Evolutionary conservation across 257 asterid species (phyloP).

Genomic region (Plantago elongata): DNA sequence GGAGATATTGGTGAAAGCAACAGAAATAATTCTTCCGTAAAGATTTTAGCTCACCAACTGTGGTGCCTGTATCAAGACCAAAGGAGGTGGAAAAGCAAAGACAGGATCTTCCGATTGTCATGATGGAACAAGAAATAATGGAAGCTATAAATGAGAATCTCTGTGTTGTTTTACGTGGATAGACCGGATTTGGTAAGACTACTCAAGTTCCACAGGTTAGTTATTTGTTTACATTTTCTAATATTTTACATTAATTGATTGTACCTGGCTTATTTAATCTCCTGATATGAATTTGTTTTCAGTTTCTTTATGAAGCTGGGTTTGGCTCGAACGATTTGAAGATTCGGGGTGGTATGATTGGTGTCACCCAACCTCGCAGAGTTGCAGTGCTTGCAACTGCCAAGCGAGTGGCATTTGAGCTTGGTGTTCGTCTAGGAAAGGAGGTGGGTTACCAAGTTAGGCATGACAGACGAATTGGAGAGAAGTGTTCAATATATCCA

Average conservation of each 20-base stretch:
- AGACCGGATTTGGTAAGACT: conserved; percentile 96
- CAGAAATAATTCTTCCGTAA: conserved; percentile 21
- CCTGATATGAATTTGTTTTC: conserved; percentile 23
- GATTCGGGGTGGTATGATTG: conserved; percentile 68
- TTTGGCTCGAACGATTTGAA: conserved; percentile 49
- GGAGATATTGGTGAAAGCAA: conserved; percentile 22
- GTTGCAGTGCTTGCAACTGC: conserved; percentile 98
- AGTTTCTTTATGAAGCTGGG: conserved; percentile 96
- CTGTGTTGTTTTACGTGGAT: conserved; percentile 86
- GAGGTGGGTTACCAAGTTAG: conserved; percentile 97
- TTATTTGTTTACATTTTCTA: conserved; percentile 7
- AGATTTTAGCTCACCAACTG: conserved; percentile 46
- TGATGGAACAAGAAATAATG: conserved; percentile 99
- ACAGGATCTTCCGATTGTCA: conserved; percentile 75
- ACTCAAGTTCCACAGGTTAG: conserved; percentile 99
- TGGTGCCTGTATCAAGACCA: conserved; percentile 73
- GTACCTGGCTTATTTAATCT: conserved; percentile 5
- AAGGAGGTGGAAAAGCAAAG: conserved; percentile 69
- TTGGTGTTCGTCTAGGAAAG: conserved; percentile 76
- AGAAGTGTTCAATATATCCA: conserved; percentile 74
- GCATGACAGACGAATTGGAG: conserved; percentile 85
- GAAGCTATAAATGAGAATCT: conserved; percentile 70
- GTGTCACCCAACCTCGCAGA: conserved; percentile 97
- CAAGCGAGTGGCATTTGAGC: conserved; percentile 91
- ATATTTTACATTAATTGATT: not conserved